These are phyloP conservation scores for Ochromonas danica DNA, from an alignment of 108 stramenopile species.

Conservation along the genomic window DNA sequence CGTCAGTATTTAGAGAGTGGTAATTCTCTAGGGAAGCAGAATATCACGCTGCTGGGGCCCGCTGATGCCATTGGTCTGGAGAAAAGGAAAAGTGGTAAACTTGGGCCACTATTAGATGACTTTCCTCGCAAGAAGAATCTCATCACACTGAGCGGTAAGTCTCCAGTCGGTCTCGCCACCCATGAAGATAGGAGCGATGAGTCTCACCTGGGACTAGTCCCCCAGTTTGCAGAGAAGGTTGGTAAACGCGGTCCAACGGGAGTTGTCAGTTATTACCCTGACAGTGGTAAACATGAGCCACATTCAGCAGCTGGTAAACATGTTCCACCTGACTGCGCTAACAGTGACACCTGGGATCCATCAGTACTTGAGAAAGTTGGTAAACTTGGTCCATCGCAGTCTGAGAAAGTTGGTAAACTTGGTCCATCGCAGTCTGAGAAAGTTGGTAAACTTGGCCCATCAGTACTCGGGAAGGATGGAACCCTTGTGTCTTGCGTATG, in stretches of 20 bases:
- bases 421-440: slow-evolving; percentile 8
- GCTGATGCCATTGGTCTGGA: slow-evolving; percentile 13
- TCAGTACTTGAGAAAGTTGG: not conserved
- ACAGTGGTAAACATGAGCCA: slow-evolving; percentile 15
- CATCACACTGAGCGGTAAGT: slow-evolving; percentile 14
- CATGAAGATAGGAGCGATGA: slow-evolving; percentile 15
- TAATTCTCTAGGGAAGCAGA: slow-evolving; percentile 15
- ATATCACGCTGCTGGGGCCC: slow-evolving; percentile 12
- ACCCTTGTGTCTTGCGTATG: slow-evolving; percentile 14
- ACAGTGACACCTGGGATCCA: slow-evolving; percentile 9
- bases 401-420: slow-evolving; percentile 16
- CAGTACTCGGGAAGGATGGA: slow-evolving; percentile 13
- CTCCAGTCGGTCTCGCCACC: slow-evolving; percentile 12
- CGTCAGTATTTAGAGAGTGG: slow-evolving; percentile 15
- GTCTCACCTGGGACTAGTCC: slow-evolving; percentile 13
- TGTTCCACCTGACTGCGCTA: slow-evolving; percentile 13
- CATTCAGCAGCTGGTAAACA: slow-evolving; percentile 15
- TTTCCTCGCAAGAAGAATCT: slow-evolving; percentile 15
- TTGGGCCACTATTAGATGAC: slow-evolving; percentile 15
- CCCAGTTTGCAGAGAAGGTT: slow-evolving; percentile 14
- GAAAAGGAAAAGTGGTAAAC: slow-evolving; percentile 16
- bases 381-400: not conserved
- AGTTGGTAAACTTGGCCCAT: slow-evolving; percentile 15
- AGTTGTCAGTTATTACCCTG: slow-evolving; percentile 15
- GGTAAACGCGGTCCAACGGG: slow-evolving; percentile 12